A percentile compares a stretch with the other conserved stretches of the same genome.
Conservation (phyloP, 2,329 filamentous ascomycete genomes). For the Parafenestella ontariensis region DNA sequence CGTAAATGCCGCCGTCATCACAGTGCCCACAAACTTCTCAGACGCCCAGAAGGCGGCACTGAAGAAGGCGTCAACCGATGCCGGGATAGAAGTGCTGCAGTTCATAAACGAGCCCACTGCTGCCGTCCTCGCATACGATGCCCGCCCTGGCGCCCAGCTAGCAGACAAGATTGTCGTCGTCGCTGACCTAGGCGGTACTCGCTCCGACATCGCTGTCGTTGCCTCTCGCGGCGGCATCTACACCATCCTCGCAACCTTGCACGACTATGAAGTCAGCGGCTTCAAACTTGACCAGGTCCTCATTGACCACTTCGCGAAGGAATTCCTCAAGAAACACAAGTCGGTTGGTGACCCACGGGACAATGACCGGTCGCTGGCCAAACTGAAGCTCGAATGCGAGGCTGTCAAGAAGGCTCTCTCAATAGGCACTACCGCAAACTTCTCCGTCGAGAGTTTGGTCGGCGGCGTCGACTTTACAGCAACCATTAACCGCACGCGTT, state of each 20-base stretch:
- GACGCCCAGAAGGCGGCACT: conserved; percentile 87
- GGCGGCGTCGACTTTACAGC: conserved; percentile 90
- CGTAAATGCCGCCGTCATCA: conserved; percentile 93
- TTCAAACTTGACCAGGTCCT: conserved; percentile 86
- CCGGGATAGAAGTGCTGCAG: conserved; percentile 88
- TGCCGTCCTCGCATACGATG: conserved; percentile 89
- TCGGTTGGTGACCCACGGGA: conserved; percentile 75
- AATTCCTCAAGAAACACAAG: conserved; percentile 97
- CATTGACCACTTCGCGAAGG: conserved; percentile 96
- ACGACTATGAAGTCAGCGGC: conserved; percentile 95
- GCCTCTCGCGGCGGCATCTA: conserved; percentile 95
- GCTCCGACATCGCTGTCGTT: conserved; percentile 89
- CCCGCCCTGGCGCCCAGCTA: conserved; percentile 74
- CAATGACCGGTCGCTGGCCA: conserved; percentile 82
- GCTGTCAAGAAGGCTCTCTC: conserved; percentile 90
- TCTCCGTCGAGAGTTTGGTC: conserved; percentile 89
- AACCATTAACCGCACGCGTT: conserved; percentile 91
- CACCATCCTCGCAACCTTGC: conserved; percentile 88
- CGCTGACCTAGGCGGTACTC: conserved; percentile 89
- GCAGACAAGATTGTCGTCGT: conserved; percentile 91
- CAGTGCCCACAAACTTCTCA: conserved; percentile 90
- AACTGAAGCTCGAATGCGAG: conserved; percentile 91
- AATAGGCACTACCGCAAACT: conserved; percentile 84
- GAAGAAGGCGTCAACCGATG: conserved; percentile 76
- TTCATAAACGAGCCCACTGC: conserved; percentile 91